Base-by-base conservation (phyloP, 2,329 filamentous ascomycete genomes). In the Arthrobotrys conoides region DNA sequence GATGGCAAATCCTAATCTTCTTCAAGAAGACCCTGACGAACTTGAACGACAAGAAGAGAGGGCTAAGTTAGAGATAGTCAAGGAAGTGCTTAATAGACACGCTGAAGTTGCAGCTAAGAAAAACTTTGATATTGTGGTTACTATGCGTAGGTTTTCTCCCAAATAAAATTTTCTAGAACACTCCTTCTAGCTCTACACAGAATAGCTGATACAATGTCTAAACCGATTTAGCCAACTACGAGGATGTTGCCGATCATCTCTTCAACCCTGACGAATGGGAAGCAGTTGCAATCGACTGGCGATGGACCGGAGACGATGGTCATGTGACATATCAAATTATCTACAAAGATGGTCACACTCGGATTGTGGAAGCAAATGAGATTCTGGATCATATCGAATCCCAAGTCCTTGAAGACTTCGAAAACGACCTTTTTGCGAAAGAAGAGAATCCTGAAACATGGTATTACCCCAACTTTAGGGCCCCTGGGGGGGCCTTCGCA, bases 391-490 rank as follows among this genome's bases (percentile, higher is more conserved):
- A 78, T 14, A 30, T 72, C 16, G 61, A 67, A 8, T 36, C 55
- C 1, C 51, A 78, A 65, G 55, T 78, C 20, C 64, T 78, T 9
- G 75, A 78, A 41, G 68, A 69, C 22, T 78, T 72, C 24, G 75
- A 78, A 59, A 68, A 78, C 30, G 63, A 64, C 27, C 63, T 78
- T 5, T 78, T 78, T 27, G 4, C 53, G 1, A 44, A 27, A 49
- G 75, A 78, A 51, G 75, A 78, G 27, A 78, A 78, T 33, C 75
- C 75, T 12, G 75, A 78, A 65, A 78, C 75, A 22, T 78, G 61
- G 49, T 78, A 78, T 30, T 78, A 72, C 30, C 75, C 75, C 1
- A 69, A 59, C 27, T 65, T 78, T 20, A 72, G 59, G 41, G 33
- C 68, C 18, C 75, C 75, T n/a, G 75, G 75, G 8, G 75, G 75